Evolutionary conservation across 768 basidiomycete genomes (phyloP), one percentile per base, ranked within the genome.

Genomic region (Clitopilus hobsonii): DNA sequence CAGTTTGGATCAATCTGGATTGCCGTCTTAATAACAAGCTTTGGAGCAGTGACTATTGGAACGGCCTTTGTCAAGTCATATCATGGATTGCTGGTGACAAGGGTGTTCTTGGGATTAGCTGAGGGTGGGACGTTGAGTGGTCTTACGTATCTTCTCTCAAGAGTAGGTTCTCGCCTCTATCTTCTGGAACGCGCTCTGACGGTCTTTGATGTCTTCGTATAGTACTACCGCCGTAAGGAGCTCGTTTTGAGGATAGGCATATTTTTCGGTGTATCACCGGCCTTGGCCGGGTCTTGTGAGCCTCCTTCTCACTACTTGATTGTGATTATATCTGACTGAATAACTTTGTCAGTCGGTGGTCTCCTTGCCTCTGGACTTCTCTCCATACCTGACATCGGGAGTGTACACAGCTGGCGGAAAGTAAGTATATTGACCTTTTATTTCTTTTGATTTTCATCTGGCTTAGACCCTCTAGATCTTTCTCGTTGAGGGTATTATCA

Each of bases 401-500:
- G 56, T 14, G 65, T 73, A 2, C 64, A 57, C 20, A 58, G 65
- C 27, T 74, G 73, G 73, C 56, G 71, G 41, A 74, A 74, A 64
- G 70, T 70, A 25, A 53, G 60, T 54, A 8, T 30, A 23, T 8
- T 36, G 16, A 13, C 16, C 38, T 24, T 13, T 22, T 20, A 24
- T 20, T 26, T 26, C 26, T 38, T 6, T 48, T 11, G 32, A 10
- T 36, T 14, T 11, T 36, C 32, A 36, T 36, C 32, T 14, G 14
- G 29, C 6, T n/a, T 36, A n/a, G n/a, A 14, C 32, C 32, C n/a
- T n/a, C 32, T 41, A 77, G 62, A 74, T 78, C 25, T 76, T 78
- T 52, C 65, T 78, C 24, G 56, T 76, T 32, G 75, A 77, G 69
- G 76, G 71, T 6, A 69, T 71, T 18, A 74, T 75, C 3, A 74